A percentile compares a stretch with the other conserved stretches of the same genome.
These are phyloP conservation scores for Acrasis kona DNA, from an alignment of 78 protist species.

Conservation along the genomic window DNA sequence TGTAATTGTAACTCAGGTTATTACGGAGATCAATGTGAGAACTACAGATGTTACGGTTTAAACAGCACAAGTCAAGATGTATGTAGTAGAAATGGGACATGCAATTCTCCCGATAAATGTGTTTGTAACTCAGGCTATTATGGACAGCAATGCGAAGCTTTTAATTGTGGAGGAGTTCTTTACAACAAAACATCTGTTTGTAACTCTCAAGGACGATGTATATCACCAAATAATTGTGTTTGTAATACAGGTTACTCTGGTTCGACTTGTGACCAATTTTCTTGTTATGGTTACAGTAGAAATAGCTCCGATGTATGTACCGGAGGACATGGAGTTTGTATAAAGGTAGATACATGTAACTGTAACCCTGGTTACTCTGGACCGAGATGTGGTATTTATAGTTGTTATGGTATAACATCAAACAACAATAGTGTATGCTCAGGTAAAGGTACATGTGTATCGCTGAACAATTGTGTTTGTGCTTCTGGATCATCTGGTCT, in stretches of 20 bases:
- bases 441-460: not conserved
- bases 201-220: not conserved
- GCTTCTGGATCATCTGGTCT: not conserved
- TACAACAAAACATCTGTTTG: not conserved
- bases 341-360: too few relatives aligned
- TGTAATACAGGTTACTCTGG: not conserved
- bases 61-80: not conserved
- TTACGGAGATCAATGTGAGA: not conserved
- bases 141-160: not conserved
- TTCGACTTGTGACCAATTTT: not conserved
- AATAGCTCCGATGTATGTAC: too few relatives aligned
- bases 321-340: too few relatives aligned
- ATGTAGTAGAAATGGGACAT: not conserved
- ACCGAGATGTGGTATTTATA: not conserved
- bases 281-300: not conserved
- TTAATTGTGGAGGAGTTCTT: not conserved
- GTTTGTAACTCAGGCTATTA: not conserved
- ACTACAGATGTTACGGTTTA: not conserved
- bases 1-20: slow-evolving; percentile 5
- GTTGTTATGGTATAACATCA: not conserved
- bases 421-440: not conserved
- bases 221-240: not conserved
- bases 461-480: not conserved
- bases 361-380: not conserved
- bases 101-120: not conserved